Conservation (phyloP, 179 eudicot species). For the Camellia oleifera region DNA sequence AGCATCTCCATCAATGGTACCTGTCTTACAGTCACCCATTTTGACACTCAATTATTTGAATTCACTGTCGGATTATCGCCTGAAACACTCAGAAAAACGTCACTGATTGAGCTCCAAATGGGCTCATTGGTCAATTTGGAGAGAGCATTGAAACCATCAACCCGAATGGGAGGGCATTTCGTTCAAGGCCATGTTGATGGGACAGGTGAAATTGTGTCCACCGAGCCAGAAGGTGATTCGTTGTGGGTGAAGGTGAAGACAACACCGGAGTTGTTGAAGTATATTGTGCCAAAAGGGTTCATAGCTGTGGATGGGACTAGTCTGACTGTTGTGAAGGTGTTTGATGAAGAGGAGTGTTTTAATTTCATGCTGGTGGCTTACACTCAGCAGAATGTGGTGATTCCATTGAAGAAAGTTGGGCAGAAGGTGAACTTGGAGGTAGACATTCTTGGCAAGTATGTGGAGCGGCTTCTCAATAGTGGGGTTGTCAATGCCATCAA, state of each 20-base stretch:
- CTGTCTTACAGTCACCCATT: constrained; percentile 79
- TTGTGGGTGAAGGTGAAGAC: constrained; percentile 91
- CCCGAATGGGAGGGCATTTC: constrained; percentile 97
- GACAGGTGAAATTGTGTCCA: constrained; percentile 67
- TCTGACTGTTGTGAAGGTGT: constrained; percentile 86
- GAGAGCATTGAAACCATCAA: constrained; percentile 75
- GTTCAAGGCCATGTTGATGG: constrained; percentile 99
- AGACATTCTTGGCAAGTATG: constrained; percentile 94
- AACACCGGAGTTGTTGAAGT: constrained; percentile 59
- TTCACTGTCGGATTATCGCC: constrained; percentile 79
- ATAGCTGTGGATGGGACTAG: constrained; percentile 94
- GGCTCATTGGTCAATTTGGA: constrained; percentile 85
- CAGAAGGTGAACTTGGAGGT: constrained; percentile 95
- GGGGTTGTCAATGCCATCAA: constrained; percentile 53
- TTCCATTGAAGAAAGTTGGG: constrained; percentile 76
- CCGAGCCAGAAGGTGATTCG: constrained; percentile 65
- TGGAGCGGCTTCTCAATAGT: constrained; percentile 71
- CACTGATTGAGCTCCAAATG: constrained; percentile 55
- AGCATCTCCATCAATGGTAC: constrained; percentile 91
- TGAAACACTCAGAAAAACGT: constrained; percentile 79
- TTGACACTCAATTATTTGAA: constrained; percentile 39
- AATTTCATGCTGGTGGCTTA: constrained; percentile 89
- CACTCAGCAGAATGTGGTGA: constrained; percentile 87
- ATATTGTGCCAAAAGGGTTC: constrained; percentile 89
- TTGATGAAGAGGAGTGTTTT: constrained; percentile 79